Evolutionary conservation across 164 flowering plant genomes (phyloP).

Genomic region (Cinnamomum chago): DNA sequence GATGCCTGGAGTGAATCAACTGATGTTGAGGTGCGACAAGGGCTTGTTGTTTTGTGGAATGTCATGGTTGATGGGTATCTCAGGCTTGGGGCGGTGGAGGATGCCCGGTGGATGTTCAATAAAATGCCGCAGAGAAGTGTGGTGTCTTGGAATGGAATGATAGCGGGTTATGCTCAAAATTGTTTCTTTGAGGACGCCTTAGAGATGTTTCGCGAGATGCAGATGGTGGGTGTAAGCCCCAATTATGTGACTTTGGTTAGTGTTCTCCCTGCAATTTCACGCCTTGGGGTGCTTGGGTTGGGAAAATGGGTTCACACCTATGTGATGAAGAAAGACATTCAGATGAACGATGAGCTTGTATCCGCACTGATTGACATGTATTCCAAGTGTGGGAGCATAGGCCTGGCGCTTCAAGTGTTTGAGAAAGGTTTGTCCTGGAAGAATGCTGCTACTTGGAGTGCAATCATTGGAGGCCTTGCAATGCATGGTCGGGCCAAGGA

Average conservation of each 20-base stretch:
- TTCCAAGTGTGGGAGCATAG: constrained; percentile 57
- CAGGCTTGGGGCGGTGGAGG: constrained; percentile 29
- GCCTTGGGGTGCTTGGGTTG: constrained; percentile 48
- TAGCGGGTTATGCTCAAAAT: constrained; percentile 56
- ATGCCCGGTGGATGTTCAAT: constrained; percentile 45
- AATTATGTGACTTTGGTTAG: constrained; percentile 63
- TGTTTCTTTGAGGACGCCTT: constrained; percentile 53
- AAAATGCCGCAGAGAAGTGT: constrained; percentile 53
- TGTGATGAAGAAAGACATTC: constrained; percentile 38
- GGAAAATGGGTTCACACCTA: constrained; percentile 61
- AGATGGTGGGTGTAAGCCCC: constrained; percentile 32
- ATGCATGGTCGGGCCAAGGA: constrained; percentile 51
- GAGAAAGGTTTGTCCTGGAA: constrained; percentile 22
- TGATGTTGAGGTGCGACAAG: constrained; percentile 22
- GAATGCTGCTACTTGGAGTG: constrained; percentile 50
- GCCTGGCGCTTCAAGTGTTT: constrained; percentile 49
- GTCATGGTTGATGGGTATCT: constrained; percentile 64
- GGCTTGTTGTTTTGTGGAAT: constrained; percentile 58
- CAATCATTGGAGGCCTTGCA: constrained; percentile 51
- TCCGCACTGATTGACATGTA: constrained; percentile 67
- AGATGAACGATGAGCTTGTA: constrained; percentile 53
- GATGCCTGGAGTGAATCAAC: background rate
- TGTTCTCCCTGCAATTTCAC: constrained; percentile 50
- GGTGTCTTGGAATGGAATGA: constrained; percentile 70
- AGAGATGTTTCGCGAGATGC: constrained; percentile 55